A percentile compares a stretch with the other conserved stretches of the same genome.
These are phyloP conservation scores for Punica granatum DNA, from an alignment of 345 rosid genomes.

Conservation along the genomic window DNA sequence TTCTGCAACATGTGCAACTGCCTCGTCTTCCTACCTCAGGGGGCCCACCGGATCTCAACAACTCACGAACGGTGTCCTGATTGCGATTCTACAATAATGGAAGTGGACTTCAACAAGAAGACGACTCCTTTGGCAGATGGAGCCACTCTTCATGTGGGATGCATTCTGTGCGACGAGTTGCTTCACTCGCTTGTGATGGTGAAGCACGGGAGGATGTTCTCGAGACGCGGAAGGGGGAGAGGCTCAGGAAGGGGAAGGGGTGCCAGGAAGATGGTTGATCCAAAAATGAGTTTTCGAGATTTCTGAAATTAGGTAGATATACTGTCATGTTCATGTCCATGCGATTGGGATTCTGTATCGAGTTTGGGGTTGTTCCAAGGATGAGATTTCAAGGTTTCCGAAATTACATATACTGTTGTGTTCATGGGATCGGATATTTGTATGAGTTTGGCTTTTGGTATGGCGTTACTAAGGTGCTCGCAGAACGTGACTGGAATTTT, in stretches of 20 bases:
- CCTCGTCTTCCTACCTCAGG: constrained; percentile 83
- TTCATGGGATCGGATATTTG: too few species aligned
- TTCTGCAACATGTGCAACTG: constrained; percentile 92
- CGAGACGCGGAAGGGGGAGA: constrained; percentile 56
- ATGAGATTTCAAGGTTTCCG: too few species aligned
- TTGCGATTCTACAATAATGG: constrained; percentile 72
- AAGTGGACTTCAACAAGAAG: constrained; percentile 92
- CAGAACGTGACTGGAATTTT: too few species aligned
- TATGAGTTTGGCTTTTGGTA: too few species aligned
- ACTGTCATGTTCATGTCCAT: too few species aligned
- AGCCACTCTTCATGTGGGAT: constrained; percentile 71
- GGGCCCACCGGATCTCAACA: constrained; percentile 79
- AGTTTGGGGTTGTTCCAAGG: too few species aligned
- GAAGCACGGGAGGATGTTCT: constrained; percentile 77
- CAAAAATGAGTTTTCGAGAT: constrained; percentile 56
- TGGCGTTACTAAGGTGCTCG: too few species aligned
- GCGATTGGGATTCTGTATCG: too few species aligned
- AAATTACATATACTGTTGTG: too few species aligned
- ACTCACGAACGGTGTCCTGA: constrained; percentile 59
- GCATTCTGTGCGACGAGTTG: constrained; percentile 82
- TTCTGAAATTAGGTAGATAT: constrained; percentile 16
- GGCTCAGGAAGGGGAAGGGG: constrained; percentile 67
- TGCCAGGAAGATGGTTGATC: constrained; percentile 33
- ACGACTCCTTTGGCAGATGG: constrained; percentile 76
- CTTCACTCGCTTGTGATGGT: constrained; percentile 85